Evolutionary conservation across 2,329 filamentous ascomycete genomes (phyloP).

Genomic region (Aspergillus melleus): DNA sequence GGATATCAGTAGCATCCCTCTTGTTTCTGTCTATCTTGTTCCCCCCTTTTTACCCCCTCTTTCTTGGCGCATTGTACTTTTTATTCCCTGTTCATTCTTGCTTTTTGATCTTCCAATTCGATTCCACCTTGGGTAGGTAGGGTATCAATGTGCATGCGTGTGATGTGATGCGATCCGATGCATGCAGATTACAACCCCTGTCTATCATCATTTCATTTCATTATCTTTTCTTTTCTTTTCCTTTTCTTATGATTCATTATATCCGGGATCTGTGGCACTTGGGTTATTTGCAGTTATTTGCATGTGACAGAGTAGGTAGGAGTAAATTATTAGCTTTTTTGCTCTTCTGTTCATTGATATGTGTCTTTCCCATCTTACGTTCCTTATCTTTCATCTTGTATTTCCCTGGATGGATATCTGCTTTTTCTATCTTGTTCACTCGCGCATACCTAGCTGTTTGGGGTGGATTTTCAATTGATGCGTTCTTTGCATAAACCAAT

Average conservation of each 20-base stretch:
- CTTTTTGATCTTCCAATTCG: not conserved
- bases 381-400: no score
- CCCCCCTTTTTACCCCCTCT: not conserved
- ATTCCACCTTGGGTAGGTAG: not conserved
- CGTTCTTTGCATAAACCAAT: not conserved
- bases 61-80: not conserved
- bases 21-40: not conserved
- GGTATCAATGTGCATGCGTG: not conserved
- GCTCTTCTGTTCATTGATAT: not conserved
- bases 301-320: not conserved
- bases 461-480: not conserved
- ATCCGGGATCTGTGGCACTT: not conserved
- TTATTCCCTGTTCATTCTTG: not conserved
- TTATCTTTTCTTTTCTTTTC: not conserved
- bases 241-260: not conserved
- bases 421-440: not conserved
- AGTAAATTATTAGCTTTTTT: no score
- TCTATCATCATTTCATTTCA: not conserved
- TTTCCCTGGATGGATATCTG: not conserved
- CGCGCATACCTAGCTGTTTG: not conserved
- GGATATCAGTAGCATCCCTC: not conserved
- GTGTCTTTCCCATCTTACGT: not conserved
- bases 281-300: not conserved
- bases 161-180: no score
- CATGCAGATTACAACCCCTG: not conserved